Evolutionary conservation across 306 rosid genomes (phyloP).

Genomic region (Clitoria ternatea): DNA sequence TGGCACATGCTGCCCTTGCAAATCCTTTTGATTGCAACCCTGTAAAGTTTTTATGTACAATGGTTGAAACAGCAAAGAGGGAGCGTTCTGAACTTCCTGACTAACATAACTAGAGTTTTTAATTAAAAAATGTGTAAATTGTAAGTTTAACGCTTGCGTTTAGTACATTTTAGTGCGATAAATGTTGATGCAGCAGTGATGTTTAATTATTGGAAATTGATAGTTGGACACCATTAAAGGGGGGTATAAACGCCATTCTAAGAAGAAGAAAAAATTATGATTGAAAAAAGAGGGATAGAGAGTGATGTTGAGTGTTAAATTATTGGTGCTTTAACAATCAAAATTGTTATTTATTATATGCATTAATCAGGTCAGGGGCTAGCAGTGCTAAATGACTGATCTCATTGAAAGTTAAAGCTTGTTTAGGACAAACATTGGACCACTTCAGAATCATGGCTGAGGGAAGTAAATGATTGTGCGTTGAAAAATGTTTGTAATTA

Average conservation of each 20-base stretch:
- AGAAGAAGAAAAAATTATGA: too few species aligned
- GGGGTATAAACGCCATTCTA: too few species aligned
- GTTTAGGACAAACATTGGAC: too few species aligned
- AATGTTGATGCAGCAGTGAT: constrained; percentile 10
- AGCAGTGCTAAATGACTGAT: neutral
- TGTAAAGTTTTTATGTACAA: constrained; percentile 60
- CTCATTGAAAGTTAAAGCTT: neutral
- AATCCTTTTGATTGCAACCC: constrained; percentile 66
- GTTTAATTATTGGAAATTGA: neutral
- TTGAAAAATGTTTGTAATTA: too few species aligned
- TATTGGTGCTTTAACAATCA: too few species aligned
- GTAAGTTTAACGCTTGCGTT: constrained; percentile 2
- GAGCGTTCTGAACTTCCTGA: constrained; percentile 84
- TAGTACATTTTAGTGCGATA: constrained; percentile 11
- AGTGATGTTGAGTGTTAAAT: too few species aligned
- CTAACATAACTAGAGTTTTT: constrained; percentile 31
- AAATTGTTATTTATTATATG: constrained; percentile 31
- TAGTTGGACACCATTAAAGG: too few species aligned
- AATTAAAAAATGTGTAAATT: constrained; percentile 11
- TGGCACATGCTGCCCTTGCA: constrained; percentile 73
- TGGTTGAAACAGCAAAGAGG: constrained; percentile 76
- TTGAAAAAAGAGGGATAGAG: too few species aligned
- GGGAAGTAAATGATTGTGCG: too few species aligned
- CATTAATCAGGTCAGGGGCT: neutral
- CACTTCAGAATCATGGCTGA: too few species aligned